Evolutionary conservation across 495 filamentous ascomycete genomes (phyloP).

Genomic region (Penicillium turbatum): DNA sequence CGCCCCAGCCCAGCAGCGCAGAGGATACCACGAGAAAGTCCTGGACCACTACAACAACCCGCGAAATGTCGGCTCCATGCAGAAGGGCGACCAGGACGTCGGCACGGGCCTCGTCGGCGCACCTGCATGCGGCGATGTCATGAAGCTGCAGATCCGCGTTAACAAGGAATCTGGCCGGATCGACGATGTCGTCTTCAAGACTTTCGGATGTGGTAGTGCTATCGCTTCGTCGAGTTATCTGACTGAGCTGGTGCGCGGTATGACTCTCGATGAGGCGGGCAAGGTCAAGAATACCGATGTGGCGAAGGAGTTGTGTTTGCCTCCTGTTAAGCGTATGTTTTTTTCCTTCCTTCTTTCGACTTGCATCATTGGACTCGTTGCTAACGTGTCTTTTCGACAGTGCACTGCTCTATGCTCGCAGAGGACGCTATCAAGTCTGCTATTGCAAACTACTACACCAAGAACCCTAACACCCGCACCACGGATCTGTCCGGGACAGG

Average conservation of each 20-base stretch:
- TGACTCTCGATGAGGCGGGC: conserved; percentile 91
- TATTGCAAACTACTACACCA: conserved; percentile 95
- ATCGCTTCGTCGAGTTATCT: conserved; percentile 89
- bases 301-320: conserved; percentile 93
- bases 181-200: conserved; percentile 95
- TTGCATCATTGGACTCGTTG: background rate
- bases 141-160: conserved; percentile 98
- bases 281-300: conserved; percentile 96
- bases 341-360: background rate
- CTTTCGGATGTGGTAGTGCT: conserved; percentile 94
- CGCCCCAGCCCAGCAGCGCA: conserved; percentile 32
- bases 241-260: conserved; percentile 88
- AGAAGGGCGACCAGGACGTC: conserved; percentile 81
- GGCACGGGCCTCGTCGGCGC: conserved; percentile 96
- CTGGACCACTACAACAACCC: conserved; percentile 93
- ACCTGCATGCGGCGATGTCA: conserved; percentile 87
- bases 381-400: conserved; percentile 34
- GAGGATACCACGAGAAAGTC: conserved; percentile 66
- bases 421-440: conserved; percentile 99
- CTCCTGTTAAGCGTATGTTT: conserved; percentile 84
- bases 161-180: conserved; percentile 86
- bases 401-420: conserved; percentile 98
- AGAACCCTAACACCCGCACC: conserved; percentile 69
- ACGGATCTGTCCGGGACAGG: conserved; percentile 73
- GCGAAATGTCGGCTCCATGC: conserved; percentile 90